Conservation (phyloP, 75 land plant species). For the Picea glauca region DNA sequence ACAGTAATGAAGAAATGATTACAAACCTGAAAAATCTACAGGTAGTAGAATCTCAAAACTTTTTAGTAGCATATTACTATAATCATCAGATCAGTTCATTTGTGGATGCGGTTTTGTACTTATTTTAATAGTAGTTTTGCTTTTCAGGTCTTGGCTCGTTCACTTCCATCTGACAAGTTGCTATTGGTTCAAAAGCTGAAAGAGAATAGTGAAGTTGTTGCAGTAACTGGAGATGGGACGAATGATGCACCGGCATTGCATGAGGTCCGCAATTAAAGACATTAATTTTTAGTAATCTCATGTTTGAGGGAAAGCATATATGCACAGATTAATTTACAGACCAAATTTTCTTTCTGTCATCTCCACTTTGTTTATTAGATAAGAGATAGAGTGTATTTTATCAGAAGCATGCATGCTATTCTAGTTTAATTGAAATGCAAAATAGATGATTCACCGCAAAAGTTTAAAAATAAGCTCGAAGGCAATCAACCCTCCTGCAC, state of each 20-base stretch:
- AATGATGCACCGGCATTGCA: conserved; percentile 29
- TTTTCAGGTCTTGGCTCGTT: conserved; percentile 30
- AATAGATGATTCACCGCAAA: no score
- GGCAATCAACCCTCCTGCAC: no score
- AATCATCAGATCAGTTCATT: neutral
- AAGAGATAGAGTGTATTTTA: no score
- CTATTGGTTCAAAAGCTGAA: conserved; percentile 21
- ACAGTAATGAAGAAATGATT: conserved; percentile 3
- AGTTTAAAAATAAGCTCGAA: no score
- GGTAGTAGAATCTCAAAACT: conserved; percentile 2
- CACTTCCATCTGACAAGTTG: conserved; percentile 30
- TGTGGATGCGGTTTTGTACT: neutral
- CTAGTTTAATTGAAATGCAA: no score
- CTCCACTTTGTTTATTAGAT: neutral
- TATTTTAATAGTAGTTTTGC: neutral
- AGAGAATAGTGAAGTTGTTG: conserved; percentile 24
- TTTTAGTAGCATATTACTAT: neutral
- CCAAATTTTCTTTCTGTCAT: neutral
- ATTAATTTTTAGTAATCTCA: neutral
- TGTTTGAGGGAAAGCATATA: neutral
- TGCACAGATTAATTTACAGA: neutral
- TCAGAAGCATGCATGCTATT: no score
- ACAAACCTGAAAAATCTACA: conserved; percentile 3
- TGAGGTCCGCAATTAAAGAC: neutral
- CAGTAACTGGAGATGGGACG: conserved; percentile 38